These are phyloP conservation scores for Eruca vesicaria DNA, from an alignment of 441 rosid genomes.

Conservation along the genomic window DNA sequence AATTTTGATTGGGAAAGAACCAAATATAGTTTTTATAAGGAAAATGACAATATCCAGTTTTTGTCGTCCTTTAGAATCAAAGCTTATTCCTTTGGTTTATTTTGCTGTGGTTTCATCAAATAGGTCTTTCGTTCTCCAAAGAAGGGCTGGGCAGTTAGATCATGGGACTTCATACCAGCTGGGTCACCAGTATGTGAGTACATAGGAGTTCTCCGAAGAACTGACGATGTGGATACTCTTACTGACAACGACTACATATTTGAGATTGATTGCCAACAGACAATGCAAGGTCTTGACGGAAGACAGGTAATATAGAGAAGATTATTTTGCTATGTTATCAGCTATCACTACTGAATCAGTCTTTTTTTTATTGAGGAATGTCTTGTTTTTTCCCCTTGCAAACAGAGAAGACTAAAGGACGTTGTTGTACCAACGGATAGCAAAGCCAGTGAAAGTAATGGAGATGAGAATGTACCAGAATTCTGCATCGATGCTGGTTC, in stretches of 20 bases:
- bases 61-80: not conserved
- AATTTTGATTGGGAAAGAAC: not conserved
- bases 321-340: slow-evolving; percentile 7
- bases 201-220: slow-evolving; percentile 61
- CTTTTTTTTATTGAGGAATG: not conserved
- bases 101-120: slow-evolving; percentile 20
- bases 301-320: slow-evolving; percentile 61
- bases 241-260: slow-evolving; percentile 74
- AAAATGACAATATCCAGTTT: not conserved
- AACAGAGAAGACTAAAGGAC: slow-evolving; percentile 58
- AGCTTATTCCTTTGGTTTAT: not conserved
- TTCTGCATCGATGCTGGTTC: slow-evolving; percentile 90
- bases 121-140: slow-evolving; percentile 85
- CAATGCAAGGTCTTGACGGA: slow-evolving; percentile 84
- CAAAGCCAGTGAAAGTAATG: slow-evolving; percentile 32
- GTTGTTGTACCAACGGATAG: slow-evolving; percentile 38
- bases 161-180: slow-evolving; percentile 92
- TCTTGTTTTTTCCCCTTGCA: slow-evolving; percentile 8
- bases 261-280: slow-evolving; percentile 93
- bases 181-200: slow-evolving; percentile 96
- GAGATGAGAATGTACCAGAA: slow-evolving; percentile 67
- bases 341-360: slow-evolving; percentile 4
- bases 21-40: not conserved
- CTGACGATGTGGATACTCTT: slow-evolving; percentile 68
- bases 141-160: slow-evolving; percentile 97